These are phyloP conservation scores for Eremomyces bilateralis DNA, from an alignment of 495 filamentous ascomycete genomes.

Conservation along the genomic window DNA sequence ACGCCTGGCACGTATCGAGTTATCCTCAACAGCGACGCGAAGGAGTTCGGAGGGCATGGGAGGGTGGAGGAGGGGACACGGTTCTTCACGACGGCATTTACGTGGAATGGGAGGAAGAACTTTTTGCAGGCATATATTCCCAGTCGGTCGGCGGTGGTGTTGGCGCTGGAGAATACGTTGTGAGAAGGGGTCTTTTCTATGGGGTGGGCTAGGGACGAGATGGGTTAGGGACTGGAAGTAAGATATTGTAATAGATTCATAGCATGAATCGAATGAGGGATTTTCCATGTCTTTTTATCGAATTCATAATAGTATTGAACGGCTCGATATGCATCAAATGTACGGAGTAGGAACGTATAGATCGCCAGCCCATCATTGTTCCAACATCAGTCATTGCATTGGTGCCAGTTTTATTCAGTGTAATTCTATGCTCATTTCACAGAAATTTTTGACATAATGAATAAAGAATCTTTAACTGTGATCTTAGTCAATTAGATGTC, in stretches of 20 bases:
- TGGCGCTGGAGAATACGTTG: slow-evolving; percentile 12
- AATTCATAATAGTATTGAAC: no score
- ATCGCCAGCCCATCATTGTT: no score
- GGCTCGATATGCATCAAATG: no score
- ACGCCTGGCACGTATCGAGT: slow-evolving; percentile 67
- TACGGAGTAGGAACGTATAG: no score
- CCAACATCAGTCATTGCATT: no score
- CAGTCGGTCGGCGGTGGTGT: slow-evolving; percentile 52
- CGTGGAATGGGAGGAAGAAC: slow-evolving; percentile 76
- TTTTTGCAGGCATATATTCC: slow-evolving; percentile 88
- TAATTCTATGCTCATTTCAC: neutral
- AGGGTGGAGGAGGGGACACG: slow-evolving; percentile 54
- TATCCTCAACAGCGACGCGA: slow-evolving; percentile 61
- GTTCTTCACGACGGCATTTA: slow-evolving; percentile 76
- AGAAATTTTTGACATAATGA: neutral
- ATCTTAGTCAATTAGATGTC: no score
- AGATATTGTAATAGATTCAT: neutral
- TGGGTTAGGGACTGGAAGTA: neutral
- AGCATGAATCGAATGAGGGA: no score
- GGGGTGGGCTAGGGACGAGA: neutral
- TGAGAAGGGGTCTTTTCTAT: neutral
- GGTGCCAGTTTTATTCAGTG: no score
- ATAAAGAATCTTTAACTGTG: no score
- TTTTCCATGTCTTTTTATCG: no score
- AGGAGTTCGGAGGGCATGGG: slow-evolving; percentile 57